Base-by-base conservation (phyloP, 2,329 filamentous ascomycete species). In the Monilinia laxa region DNA sequence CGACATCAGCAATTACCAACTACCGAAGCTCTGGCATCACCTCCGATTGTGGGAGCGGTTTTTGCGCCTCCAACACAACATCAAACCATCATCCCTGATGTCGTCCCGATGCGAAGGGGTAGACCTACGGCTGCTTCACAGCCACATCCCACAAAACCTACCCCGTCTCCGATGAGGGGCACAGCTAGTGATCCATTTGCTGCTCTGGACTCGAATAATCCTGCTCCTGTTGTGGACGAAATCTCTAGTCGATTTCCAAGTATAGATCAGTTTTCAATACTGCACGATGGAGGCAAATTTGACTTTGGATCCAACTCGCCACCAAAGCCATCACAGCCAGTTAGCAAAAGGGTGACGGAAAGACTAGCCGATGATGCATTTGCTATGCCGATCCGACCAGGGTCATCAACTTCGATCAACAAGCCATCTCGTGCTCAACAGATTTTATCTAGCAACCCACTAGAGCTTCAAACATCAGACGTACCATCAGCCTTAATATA, bases 101-200 rank as follows among this genome's bases (percentile, higher is more conserved):
- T 99, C 69, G 88, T 91, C 49, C 95, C 94, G 0, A 98, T 98
- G 95, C 87, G 95, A 68, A 86, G 95, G 79, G 95, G 95, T 4
- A 84, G 92, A 69, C 90, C 93, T 6, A 82, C 83, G 5, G 84
- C 82, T 73, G 81, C 82, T 67, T 77, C 79, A 31, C 81, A 81
- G 66, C 75, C 78, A 60, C 71, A 81, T 73, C 72, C 77, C 81
- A 51, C 70, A 67, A 88, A 86, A 74, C 85, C 84, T 64, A 89
- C 81, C 72, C 84, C 87, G 10, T 92, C 91, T 6, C 90, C 92
- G 0, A 85, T 87, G 71, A 85, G 88, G 70, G 87, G 89, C 53
- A 85, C 87, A 1, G 83, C 84, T 35, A 87, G 85, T 57, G 95
- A 99, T 77, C 95, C 95, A 0, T 99, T 98, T 76, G 92, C 92